These are phyloP conservation scores for Ceratobasidium sp. DNA, from an alignment of 1,284 basidiomycete genomes.

Conservation along the genomic window DNA sequence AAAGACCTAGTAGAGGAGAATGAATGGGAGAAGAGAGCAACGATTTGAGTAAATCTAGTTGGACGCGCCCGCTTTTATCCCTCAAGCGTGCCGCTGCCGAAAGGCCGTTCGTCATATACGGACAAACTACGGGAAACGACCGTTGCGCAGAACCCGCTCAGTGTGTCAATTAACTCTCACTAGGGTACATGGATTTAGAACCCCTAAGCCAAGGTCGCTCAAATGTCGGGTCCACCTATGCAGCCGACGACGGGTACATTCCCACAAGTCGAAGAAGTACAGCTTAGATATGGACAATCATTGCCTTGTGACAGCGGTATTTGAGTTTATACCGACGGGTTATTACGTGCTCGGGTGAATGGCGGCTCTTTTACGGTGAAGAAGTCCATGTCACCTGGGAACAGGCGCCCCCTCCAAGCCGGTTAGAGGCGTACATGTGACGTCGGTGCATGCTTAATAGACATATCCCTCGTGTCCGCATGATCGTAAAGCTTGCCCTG, in stretches of 20 bases:
- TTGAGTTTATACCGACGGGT: background rate
- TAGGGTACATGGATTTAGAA: background rate
- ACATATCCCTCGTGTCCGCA: background rate
- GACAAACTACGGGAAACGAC: slow-evolving; percentile 28
- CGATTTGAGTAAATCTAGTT: background rate
- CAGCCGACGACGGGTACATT: background rate
- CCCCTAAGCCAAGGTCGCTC: background rate
- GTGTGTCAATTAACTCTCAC: slow-evolving; percentile 1
- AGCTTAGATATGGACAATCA: background rate
- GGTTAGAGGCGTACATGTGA: slow-evolving; percentile 9
- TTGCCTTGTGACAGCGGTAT: background rate
- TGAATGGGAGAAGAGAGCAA: background rate
- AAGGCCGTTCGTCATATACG: slow-evolving; percentile 9
- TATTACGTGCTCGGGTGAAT: slow-evolving; percentile 25
- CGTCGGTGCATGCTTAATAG: slow-evolving; percentile 5
- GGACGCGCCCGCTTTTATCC: too few species aligned
- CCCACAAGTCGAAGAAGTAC: background rate
- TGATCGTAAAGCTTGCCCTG: background rate
- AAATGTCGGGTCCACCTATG: background rate
- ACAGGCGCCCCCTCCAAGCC: background rate
- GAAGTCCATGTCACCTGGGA: slow-evolving; percentile 6
- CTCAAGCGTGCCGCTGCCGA: background rate
- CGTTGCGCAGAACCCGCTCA: background rate
- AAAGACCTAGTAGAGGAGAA: background rate
- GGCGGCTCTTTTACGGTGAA: slow-evolving; percentile 24